Percentiles rank a stretch among this genome's conserved stretches.
Evolutionary conservation across 2,329 filamentous ascomycete species (phyloP).

Genomic region (Rasamsonia emersonii): DNA sequence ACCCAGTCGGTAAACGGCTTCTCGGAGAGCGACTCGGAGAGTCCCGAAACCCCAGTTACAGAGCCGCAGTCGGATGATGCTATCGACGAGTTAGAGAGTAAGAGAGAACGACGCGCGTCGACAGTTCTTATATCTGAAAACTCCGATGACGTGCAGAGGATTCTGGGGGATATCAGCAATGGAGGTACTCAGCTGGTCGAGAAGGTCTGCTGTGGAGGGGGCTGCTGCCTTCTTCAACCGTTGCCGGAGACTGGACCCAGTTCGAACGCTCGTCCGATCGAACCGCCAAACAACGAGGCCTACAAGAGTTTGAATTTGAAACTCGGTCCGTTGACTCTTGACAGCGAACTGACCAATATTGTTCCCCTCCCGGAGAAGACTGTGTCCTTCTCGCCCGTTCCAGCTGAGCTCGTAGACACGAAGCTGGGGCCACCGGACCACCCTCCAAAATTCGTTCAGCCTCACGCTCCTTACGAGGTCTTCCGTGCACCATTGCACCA

Average conservation of each 20-base stretch:
- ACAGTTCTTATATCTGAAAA: conserved; percentile 48
- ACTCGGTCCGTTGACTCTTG: conserved; percentile 62
- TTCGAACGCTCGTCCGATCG: conserved; percentile 40
- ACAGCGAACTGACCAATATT: conserved; percentile 62
- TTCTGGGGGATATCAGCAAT: conserved; percentile 46
- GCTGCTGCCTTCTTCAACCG: conserved; percentile 54
- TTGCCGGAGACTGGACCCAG: conserved; percentile 36
- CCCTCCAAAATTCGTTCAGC: conserved; percentile 84
- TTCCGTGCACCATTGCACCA: conserved; percentile 81
- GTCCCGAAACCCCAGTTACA: conserved; percentile 32
- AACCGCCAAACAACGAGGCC: conserved; percentile 69
- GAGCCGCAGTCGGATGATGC: conserved; percentile 29
- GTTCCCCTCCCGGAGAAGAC: conserved; percentile 66
- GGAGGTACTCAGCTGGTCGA: conserved; percentile 52
- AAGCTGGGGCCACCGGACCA: conserved; percentile 42
- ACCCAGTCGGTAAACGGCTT: conserved; percentile 21
- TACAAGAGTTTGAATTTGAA: conserved; percentile 72
- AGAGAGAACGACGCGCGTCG: conserved; percentile 32
- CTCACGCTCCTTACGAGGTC: conserved; percentile 86
- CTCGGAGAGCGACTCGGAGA: conserved; percentile 27
- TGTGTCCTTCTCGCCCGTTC: conserved; percentile 50
- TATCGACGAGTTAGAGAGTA: conserved; percentile 15
- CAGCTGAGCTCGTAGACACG: conserved; percentile 25
- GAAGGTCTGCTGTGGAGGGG: conserved; percentile 57
- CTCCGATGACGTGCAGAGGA: conserved; percentile 49